Percentiles rank a stretch among this genome's conserved stretches.
phyloP scores from a whole-genome alignment of 768 basidiomycete species.

The Punctularia strigosozonata region DNA sequence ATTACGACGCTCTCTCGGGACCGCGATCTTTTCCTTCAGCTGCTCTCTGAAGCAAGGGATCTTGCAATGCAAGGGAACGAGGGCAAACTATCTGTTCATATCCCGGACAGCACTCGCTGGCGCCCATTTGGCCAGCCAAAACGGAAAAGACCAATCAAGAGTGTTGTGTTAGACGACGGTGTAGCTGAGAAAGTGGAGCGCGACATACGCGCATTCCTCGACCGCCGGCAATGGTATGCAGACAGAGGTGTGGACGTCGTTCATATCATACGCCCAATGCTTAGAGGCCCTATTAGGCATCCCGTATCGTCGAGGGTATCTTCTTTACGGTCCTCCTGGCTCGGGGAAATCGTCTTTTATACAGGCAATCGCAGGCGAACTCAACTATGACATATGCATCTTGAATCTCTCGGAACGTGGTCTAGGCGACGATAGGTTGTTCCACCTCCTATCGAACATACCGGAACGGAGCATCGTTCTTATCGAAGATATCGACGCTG shows the following conservation, averaged over 20 bases:
- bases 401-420: constrained; percentile 95
- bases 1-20: constrained; percentile 88
- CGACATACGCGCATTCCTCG: constrained; percentile 76
- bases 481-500: constrained; percentile 96
- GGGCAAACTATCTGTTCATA: constrained; percentile 92
- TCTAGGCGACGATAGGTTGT: constrained; percentile 91
- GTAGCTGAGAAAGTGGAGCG: constrained; percentile 74
- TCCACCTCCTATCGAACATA: constrained; percentile 83
- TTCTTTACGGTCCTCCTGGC: constrained; percentile 92
- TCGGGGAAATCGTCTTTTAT: constrained; percentile 99
- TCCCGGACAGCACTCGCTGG: constrained; percentile 97
- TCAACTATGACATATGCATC: constrained; percentile 92
- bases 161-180: constrained; percentile 78
- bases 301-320: constrained; percentile 91
- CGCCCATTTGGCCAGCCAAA: constrained; percentile 88
- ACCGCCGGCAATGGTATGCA: constrained; percentile 86
- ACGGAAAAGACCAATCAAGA: constrained; percentile 72
- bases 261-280: not conserved
- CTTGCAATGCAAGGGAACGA: constrained; percentile 78
- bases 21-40: constrained; percentile 61
- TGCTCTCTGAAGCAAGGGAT: constrained; percentile 84
- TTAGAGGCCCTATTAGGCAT: constrained; percentile 48
- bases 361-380: constrained; percentile 85
- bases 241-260: constrained; percentile 61
- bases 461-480: constrained; percentile 91